Conservation (phyloP, 768 basidiomycete species). For the Russula sp. region DNA sequence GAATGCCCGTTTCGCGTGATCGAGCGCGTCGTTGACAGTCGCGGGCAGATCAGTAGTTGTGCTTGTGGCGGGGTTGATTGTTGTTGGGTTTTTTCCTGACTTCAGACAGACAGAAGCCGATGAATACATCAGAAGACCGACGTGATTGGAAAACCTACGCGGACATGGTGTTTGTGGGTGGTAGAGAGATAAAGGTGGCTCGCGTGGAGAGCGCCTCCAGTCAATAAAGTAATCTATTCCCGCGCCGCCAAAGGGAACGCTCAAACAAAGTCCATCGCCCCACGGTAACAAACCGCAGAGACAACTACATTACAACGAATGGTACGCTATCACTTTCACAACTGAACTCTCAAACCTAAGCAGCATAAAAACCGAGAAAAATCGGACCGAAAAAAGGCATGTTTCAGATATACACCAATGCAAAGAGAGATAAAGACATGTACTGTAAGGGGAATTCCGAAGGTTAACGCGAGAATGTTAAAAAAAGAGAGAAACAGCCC, state of each 20-base stretch:
- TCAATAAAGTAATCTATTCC: slow-evolving; percentile 13
- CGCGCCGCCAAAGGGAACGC: background rate
- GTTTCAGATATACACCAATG: background rate
- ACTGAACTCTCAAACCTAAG: background rate
- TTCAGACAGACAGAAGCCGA: background rate
- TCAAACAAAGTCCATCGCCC: too few species aligned
- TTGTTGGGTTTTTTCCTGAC: slow-evolving; percentile 9
- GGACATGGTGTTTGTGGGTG: slow-evolving; percentile 10
- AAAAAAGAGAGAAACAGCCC: background rate
- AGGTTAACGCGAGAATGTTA: background rate
- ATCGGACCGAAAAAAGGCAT: background rate
- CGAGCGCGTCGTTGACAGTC: slow-evolving; percentile 55
- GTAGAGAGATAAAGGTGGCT: background rate
- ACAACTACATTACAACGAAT: too few species aligned
- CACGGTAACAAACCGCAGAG: too few species aligned
- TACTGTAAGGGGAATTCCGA: too few species aligned
- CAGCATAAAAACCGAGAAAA: too few species aligned
- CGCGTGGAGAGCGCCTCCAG: background rate
- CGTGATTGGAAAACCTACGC: slow-evolving; percentile 18
- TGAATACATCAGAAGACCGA: background rate
- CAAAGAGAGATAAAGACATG: background rate
- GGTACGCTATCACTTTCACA: too few species aligned
- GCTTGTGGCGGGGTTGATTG: too few species aligned
- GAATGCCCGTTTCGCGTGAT: slow-evolving; percentile 84
- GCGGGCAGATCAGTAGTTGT: slow-evolving; percentile 12